These are phyloP conservation scores for Amanita pseudoporphyria DNA, from an alignment of 768 basidiomycete species.

Conservation along the genomic window DNA sequence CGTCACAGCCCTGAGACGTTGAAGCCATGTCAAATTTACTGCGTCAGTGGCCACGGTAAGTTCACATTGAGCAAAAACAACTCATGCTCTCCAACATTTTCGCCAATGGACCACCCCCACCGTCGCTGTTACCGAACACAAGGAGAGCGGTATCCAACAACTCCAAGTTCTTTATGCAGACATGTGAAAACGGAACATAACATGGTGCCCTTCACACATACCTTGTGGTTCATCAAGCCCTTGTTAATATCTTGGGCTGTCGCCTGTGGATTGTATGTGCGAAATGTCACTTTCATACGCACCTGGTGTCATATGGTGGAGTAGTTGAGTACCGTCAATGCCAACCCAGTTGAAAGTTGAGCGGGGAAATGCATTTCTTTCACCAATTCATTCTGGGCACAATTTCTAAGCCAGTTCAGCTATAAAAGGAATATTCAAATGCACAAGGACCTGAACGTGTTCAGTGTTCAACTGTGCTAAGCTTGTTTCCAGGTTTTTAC, in stretches of 20 bases:
- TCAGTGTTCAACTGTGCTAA: constrained; percentile 76
- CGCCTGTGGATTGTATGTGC: constrained; percentile 86
- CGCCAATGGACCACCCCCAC: constrained; percentile 77
- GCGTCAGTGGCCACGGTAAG: constrained; percentile 3
- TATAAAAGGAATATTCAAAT: constrained; percentile 12
- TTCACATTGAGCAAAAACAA: not conserved
- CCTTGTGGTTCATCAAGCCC: constrained; percentile 84
- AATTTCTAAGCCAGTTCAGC: not conserved
- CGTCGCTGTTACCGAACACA: constrained; percentile 97
- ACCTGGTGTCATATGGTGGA: constrained; percentile 97
- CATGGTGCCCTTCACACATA: constrained; percentile 14
- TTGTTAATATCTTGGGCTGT: constrained; percentile 81
- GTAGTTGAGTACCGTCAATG: constrained; percentile 86
- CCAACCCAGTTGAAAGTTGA: constrained; percentile 97
- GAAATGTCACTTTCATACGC: constrained; percentile 7
- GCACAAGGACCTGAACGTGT: constrained; percentile 67
- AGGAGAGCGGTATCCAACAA: constrained; percentile 70
- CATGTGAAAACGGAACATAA: not conserved
- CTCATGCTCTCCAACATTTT: constrained; percentile 91
- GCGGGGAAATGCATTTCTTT: constrained; percentile 92
- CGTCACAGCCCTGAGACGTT: constrained; percentile 76
- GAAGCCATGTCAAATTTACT: constrained; percentile 42
- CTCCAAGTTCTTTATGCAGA: constrained; percentile 56
- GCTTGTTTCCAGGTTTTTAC: constrained; percentile 71
- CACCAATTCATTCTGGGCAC: constrained; percentile 75